Evolutionary conservation across 2,329 filamentous ascomycete genomes (phyloP).

Genomic region (Chlorencoelia australis): DNA sequence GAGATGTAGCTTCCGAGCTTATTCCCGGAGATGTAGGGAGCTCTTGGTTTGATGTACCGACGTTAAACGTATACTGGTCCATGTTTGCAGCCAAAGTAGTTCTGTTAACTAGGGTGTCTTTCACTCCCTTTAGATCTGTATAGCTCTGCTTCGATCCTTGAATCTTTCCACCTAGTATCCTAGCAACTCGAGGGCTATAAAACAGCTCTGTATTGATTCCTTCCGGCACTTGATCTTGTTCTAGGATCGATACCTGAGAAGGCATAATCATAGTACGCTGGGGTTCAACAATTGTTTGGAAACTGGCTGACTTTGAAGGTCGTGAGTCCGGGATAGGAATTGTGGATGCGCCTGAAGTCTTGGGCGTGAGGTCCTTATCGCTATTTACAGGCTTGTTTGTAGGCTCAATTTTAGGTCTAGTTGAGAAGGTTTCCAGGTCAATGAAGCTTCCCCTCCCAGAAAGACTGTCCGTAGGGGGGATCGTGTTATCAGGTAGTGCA

Average conservation of each 20-base stretch:
- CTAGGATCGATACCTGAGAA: conserved; percentile 21
- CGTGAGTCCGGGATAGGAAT: conserved; percentile 29
- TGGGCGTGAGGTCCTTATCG: conserved; percentile 26
- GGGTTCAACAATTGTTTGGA: conserved; percentile 26
- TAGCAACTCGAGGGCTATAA: conserved; percentile 47
- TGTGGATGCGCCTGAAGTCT: conserved; percentile 31
- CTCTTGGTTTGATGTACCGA: conserved; percentile 10
- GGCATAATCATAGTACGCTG: conserved; percentile 5
- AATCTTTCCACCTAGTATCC: conserved; percentile 40
- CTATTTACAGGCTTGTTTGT: conserved; percentile 26
- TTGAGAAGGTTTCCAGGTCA: conserved; percentile 28
- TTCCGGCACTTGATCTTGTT: conserved; percentile 40
- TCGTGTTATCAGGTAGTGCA: conserved; percentile 40
- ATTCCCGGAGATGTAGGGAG: conserved; percentile 8
- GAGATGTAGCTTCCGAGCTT: background rate
- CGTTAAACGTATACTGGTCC: conserved; percentile 29
- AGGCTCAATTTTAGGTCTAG: conserved; percentile 27
- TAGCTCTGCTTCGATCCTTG: conserved; percentile 11
- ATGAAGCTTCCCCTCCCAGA: conserved; percentile 12
- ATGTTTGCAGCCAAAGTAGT: conserved; percentile 21
- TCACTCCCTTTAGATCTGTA: conserved; percentile 27
- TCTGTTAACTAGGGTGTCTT: conserved; percentile 28
- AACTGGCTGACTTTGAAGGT: conserved; percentile 35
- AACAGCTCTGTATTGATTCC: conserved; percentile 53
- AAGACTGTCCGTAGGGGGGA: conserved; percentile 30